Evolutionary conservation across 257 asterid genomes (phyloP), one percentile per base, ranked within the genome.

Genomic region (Gentiana dahurica): DNA sequence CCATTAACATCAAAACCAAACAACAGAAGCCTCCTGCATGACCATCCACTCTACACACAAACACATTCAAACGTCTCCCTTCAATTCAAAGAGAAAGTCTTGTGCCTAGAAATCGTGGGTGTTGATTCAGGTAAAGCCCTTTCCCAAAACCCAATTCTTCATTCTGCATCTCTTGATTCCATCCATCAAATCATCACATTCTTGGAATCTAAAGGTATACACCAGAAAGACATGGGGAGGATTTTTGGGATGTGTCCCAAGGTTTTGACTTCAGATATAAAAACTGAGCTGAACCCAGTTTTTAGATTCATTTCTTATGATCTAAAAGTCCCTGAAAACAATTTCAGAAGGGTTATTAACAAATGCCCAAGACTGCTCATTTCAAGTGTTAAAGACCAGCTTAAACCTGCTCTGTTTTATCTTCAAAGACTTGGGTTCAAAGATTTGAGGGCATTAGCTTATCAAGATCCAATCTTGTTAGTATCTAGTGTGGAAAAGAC

Each of bases 71-170:
- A 84, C 74, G 62, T 89, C 65, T 84, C 98, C 51, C 72, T 75
- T 62, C 84, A 86, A 65, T 84, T 86, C 89, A 84, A 90, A 65
- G 98, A 90, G 38, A 90, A 90, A 61, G 82, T 90, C 73, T 72
- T 87, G 58, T 90, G 96, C 84, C 83, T 90, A n/a, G 96, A 87
- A 68, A 81, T 87, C 71, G 68, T 87, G 89, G 98, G 98, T 49
- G 89, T 90, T 56, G 92, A 90, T 67, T 79, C 92, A 24, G 95
- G 96, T 39, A 86, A 79, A 35, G 95, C 94, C 12, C 68, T 84
- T 36, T 64, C 94, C 49, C 86, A 71, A n/a, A 90, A 90, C 71
- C 95, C 96, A 0, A 60, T 73, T 7, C 91, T 87, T 65, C 92
- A 51, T 65, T 9, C 77, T 2, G 86, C 86, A 24, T 77, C 96